Base-by-base conservation (phyloP, 2,329 filamentous ascomycete genomes). In the Thelonectria blattea region DNA sequence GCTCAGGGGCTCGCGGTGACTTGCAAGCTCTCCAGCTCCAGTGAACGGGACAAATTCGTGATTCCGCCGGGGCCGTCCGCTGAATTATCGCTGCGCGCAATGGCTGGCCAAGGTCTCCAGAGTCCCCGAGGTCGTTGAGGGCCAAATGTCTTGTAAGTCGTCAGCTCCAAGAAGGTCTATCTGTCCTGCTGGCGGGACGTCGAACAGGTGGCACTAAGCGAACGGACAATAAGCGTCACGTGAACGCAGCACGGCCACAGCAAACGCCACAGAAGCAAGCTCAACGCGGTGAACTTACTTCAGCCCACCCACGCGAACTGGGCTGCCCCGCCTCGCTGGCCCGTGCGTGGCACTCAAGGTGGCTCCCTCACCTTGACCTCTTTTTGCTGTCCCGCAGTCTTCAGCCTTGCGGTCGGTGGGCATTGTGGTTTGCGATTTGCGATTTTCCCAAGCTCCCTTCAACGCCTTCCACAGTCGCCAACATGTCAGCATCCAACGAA, bases 401-500 rank as follows among this genome's bases (percentile, higher is more conserved):
- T 71, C 68, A 71, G 68, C 68, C 67, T 71, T 64, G 68, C 56
- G 58, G 62, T 58, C 42, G 52, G 17, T 24, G 42, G 60, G 45
- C 30, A 30, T 53, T 12, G 56, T 49, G 39, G 24, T 55, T 32
- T 42, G 43, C 20, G 39, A 58, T 53, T 60, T 43, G 52, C 46
- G 24, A 52, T 34, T 18, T 52, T 53, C 20, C 48, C 51, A 9
- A 47, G 32, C 52, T 56, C 51, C 17, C 54, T 42, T 52, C 56
- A 45, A 64, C 52, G 52, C 59, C 27, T 48, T 8, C 50, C 14
- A 27, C 24, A 58, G 56, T 63, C 65, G 69, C 68, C 68, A 81
- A 72, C 61, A 93, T 90, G 84, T 81, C 90, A 69, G 81, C 85
- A 60, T 79, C 83, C 70, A 90, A 85, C 76, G 93, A 97, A 71